A percentile compares a stretch with the other conserved stretches of the same genome.
phyloP scores from a whole-genome alignment of 441 rosid species.

The Mallotus japonicus region DNA sequence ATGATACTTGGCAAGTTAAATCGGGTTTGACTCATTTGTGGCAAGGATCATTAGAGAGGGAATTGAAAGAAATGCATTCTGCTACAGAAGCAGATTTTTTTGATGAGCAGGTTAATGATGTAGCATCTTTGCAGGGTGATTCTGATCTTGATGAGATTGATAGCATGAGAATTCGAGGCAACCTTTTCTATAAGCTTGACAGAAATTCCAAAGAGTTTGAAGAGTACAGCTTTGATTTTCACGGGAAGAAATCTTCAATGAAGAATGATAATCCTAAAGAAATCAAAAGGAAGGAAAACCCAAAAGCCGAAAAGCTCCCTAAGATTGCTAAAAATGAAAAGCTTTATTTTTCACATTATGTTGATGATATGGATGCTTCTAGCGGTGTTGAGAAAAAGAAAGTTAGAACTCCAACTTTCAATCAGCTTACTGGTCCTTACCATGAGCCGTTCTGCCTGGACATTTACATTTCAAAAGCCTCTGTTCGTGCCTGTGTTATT shows the following conservation, averaged over 20 bases:
- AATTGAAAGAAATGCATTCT: constrained; percentile 7
- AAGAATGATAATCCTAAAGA: constrained; percentile 28
- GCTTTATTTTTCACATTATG: constrained; percentile 12
- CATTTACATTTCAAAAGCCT: constrained; percentile 71
- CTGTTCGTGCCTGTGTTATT: constrained; percentile 77
- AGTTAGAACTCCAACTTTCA: constrained; percentile 68
- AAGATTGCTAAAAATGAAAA: constrained; percentile 24
- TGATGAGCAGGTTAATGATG: constrained; percentile 20
- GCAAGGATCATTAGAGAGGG: constrained; percentile 33
- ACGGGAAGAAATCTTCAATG: constrained; percentile 53
- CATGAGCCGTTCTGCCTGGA: constrained; percentile 89
- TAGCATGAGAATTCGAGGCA: constrained; percentile 67
- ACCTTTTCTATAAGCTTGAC: constrained; percentile 79
- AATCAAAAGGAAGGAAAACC: constrained; percentile 26
- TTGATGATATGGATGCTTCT: constrained; percentile 22
- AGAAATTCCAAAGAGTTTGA: constrained; percentile 73
- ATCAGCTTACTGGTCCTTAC: constrained; percentile 82
- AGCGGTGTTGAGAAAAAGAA: constrained; percentile 41
- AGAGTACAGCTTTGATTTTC: constrained; percentile 71
- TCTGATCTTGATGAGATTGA: constrained; percentile 68
- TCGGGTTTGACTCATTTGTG: constrained; percentile 59
- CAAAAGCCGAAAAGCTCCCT: constrained; percentile 20
- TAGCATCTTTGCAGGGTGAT: constrained; percentile 28
- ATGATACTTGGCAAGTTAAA: constrained; percentile 63
- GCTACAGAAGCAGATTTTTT: constrained; percentile 17